Evolutionary conservation across 768 basidiomycete genomes (phyloP), one percentile per base, ranked within the genome.

Genomic region (Termitomyces bulborhizus): DNA sequence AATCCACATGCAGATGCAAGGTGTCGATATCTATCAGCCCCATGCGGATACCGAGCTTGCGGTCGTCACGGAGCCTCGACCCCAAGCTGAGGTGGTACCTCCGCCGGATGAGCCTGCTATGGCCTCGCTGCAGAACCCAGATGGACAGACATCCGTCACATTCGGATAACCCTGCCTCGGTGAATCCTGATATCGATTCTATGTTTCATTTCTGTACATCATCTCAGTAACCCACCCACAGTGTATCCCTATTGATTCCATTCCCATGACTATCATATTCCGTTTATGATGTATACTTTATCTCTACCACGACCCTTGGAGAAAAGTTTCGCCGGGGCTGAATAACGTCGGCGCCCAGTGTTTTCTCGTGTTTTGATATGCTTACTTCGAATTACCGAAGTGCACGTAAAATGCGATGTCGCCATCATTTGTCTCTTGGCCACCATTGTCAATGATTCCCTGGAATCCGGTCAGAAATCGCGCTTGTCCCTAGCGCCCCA

Each of bases 101-200:
- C 18, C 51, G 5, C 36, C 40, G 1, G 51, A 71, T 60, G 60
- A 63, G 39, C 64, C 58, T 55, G 66, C 63, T 47, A 62, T 71
- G 65, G 66, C 60, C 3, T 63, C 69, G 7, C 56, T 70, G 40
- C 70, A 71, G 54, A 66, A 63, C 40, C 65, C 68, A 54, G 67
- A 61, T 27, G 53, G 40, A 16, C 57, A 55, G n/a, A 56, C 49
- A 4, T 13, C 54, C 27, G 37, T 40, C 13, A 18, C 40, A 7
- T 55, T 55, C n/a, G 39, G 47, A 18, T 55, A 12, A 50, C 27
- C n/a, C 21, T 29, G 16, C 36, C 53, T 46, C 29, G 24, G 44
- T 40, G 5, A 2, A 29, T 6, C 29, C 29, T 16, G 40, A 42
- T 31, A 9, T 16, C n/a, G 21, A 26, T n/a, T 50, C n/a, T n/a